These are phyloP conservation scores for Cyclotella baltica DNA, from an alignment of 108 stramenopile species.

Conservation along the genomic window DNA sequence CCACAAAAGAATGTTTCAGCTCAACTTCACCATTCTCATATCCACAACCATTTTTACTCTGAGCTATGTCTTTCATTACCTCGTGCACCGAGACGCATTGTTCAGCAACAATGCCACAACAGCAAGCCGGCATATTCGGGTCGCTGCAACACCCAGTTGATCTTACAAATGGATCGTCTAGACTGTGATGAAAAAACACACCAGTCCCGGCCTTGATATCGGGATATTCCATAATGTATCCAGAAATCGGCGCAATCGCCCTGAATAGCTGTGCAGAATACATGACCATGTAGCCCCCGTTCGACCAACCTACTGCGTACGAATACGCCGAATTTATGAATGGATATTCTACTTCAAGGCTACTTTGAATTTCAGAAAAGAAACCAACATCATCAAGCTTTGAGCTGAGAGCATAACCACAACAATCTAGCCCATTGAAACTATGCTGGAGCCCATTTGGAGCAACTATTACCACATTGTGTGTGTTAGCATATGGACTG, in stretches of 20 bases:
- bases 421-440: constrained; percentile 65
- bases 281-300: constrained; percentile 70
- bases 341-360: constrained; percentile 22
- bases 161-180: constrained; percentile 54
- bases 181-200: constrained; percentile 60
- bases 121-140: constrained; percentile 57
- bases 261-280: constrained; percentile 60
- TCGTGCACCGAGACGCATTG: constrained; percentile 42
- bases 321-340: constrained; percentile 35
- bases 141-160: constrained; percentile 62
- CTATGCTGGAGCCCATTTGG: constrained; percentile 57
- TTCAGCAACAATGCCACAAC: constrained; percentile 57
- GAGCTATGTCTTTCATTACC: constrained; percentile 32
- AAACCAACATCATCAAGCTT: constrained; percentile 65
- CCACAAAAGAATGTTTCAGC: constrained; percentile 2
- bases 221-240: constrained; percentile 25
- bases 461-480: constrained; percentile 53
- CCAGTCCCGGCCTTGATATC: constrained; percentile 30
- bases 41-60: constrained; percentile 41
- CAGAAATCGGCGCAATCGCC: constrained; percentile 64
- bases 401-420: constrained; percentile 65
- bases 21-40: constrained; percentile 11
- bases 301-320: constrained; percentile 68
- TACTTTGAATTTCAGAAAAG: constrained; percentile 38
- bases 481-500: constrained; percentile 35